These are phyloP conservation scores for Cyberlindnera americana DNA, from an alignment of 805 yeast species.

Conservation along the genomic window DNA sequence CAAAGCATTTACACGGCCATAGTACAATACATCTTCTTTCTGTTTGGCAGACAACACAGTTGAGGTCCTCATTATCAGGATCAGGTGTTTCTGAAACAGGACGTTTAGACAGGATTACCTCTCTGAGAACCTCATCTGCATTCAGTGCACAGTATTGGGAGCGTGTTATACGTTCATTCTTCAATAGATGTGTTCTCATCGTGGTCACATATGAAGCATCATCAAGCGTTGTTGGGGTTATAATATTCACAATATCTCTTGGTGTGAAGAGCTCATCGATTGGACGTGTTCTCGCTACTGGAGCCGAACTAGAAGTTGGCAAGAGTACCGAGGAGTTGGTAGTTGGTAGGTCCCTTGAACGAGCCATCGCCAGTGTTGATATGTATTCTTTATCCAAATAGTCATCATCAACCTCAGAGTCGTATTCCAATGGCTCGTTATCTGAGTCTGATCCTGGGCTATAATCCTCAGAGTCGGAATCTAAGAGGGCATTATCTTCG, in stretches of 20 bases:
- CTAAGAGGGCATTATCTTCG: slow-evolving; percentile 2
- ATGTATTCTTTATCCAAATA: slow-evolving; percentile 18
- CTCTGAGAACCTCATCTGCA: slow-evolving; percentile 28
- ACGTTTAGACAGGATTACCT: slow-evolving; percentile 29
- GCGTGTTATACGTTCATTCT: slow-evolving; percentile 32
- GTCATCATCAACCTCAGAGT: slow-evolving; percentile 29
- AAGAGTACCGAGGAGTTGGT: neutral
- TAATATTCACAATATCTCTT: slow-evolving; percentile 24
- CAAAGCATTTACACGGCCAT: slow-evolving; percentile 93
- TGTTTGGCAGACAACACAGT: slow-evolving; percentile 80
- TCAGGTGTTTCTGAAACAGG: slow-evolving; percentile 11
- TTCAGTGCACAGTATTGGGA: slow-evolving; percentile 31
- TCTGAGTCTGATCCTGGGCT: slow-evolving; percentile 27
- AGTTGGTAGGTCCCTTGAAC: slow-evolving; percentile 5
- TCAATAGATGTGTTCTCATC: slow-evolving; percentile 20
- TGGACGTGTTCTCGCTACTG: slow-evolving; percentile 2
- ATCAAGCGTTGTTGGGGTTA: slow-evolving; percentile 29
- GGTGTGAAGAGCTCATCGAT: slow-evolving; percentile 22
- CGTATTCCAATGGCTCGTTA: slow-evolving; percentile 31
- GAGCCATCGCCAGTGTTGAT: slow-evolving; percentile 15
- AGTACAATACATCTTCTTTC: slow-evolving; percentile 72
- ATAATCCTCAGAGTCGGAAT: slow-evolving; percentile 34
- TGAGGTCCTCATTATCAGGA: slow-evolving; percentile 34
- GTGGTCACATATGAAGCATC: slow-evolving; percentile 15
- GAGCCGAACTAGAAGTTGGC: neutral